These are phyloP conservation scores for Halophytophthora batemanensis DNA, from an alignment of 352 stramenopile genomes.

Conservation along the genomic window DNA sequence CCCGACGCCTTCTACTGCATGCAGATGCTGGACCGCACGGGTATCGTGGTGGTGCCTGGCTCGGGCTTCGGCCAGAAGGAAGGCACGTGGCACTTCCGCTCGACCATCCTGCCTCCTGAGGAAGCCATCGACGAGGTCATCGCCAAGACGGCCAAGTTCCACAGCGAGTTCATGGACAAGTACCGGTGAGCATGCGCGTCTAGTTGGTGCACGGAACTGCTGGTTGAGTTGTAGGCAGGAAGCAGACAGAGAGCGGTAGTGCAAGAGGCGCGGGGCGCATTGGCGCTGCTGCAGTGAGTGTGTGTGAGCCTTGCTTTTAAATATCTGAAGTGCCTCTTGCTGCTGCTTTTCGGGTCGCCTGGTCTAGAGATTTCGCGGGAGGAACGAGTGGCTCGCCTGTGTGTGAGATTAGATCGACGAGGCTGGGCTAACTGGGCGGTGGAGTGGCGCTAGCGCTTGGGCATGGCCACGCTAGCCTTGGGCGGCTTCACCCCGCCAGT, in stretches of 20 bases:
- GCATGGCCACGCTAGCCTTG: constrained; percentile 17
- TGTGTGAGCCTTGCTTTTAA: not conserved
- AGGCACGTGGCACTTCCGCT: constrained; percentile 98
- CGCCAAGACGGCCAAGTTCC: constrained; percentile 93
- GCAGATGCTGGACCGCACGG: constrained; percentile 94
- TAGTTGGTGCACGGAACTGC: too few species aligned
- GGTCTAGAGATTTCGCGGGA: too few species aligned
- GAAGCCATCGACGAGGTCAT: constrained; percentile 95
- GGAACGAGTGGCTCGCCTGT: too few species aligned
- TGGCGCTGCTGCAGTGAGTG: not conserved
- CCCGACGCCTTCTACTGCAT: constrained; percentile 97
- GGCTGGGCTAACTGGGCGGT: not conserved
- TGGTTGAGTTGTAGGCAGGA: too few species aligned
- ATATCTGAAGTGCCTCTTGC: too few species aligned
- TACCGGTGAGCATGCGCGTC: constrained; percentile 64
- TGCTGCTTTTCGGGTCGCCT: too few species aligned
- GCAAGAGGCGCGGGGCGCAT: not conserved
- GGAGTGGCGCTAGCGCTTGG: constrained; percentile 20
- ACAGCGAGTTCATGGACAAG: constrained; percentile 94
- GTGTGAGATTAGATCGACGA: not conserved
- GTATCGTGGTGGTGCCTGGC: constrained; percentile 97
- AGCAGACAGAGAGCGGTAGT: too few species aligned
- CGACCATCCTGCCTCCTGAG: constrained; percentile 98
- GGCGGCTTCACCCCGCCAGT: constrained; percentile 20
- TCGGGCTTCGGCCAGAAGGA: constrained; percentile 96